Base-by-base conservation (phyloP, 2,329 filamentous ascomycete genomes). In the Boeremia lycopersici region DNA sequence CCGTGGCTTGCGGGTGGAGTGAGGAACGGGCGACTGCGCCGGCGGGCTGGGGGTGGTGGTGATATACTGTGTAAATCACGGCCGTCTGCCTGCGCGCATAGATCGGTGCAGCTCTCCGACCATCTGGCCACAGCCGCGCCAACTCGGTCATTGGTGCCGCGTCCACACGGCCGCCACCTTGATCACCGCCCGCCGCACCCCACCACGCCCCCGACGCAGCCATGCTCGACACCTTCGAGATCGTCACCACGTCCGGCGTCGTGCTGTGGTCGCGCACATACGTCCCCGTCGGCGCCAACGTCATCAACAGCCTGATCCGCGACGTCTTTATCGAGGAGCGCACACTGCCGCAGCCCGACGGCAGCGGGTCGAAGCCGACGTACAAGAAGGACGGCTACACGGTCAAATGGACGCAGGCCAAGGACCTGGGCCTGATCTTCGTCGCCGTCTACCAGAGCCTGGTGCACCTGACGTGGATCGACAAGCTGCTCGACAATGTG, bases 301-400 rank as follows among this genome's bases (percentile, higher is more conserved):
- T 97, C 62, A 88, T 99, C 81, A 97, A 99, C 81, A 89, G 86
- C 80, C 88, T 99, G 76, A 97, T 99, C 77, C 88, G 88, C 74
- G 92, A 98, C 77, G 91, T 97, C 72, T 97, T 99, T 74, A 97
- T 99, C 71, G 95, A 99, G 78, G 93, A 97, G 80, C 93, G 90
- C 75, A 84, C 85, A 56, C 83, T 86, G 53, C 82, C 82, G 45
- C 81, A 83, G 48, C 80, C 84, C 50, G 81, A 86, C 47, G 85
- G 86, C 62, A 82, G 86, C 12, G 79, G 84, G 13, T 80, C 78
- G 45, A 91, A 91, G 64, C 85, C 90, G 13, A 83, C 88, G 0
- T 99, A 95, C 79, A 91, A 86, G 76, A 89, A 90, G 70, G 95
- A 98, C 66, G 92, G 96, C 64, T 96, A 98, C 73, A 98, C 92